Conservation (phyloP, 129 eudicot genomes). For the Smallanthus sonchifolius region DNA sequence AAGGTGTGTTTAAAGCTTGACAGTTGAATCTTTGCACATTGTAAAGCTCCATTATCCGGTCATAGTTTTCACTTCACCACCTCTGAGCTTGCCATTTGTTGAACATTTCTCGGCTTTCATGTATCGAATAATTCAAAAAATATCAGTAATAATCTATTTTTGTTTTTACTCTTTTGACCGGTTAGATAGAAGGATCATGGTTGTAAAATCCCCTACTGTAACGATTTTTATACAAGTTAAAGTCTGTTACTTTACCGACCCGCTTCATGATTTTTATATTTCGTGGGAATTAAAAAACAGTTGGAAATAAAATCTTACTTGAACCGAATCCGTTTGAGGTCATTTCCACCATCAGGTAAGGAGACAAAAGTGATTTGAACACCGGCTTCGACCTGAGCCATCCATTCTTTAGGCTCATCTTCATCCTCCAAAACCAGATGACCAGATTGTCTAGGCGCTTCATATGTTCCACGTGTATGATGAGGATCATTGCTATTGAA, state of each 20-base stretch:
- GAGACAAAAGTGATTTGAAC: slow-evolving; percentile 94
- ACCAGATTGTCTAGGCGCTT: slow-evolving; percentile 58
- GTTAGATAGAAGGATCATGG: not conserved
- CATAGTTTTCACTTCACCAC: slow-evolving; percentile 97
- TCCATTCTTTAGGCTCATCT: slow-evolving; percentile 95
- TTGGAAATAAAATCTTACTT: slow-evolving; percentile 42
- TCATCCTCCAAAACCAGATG: slow-evolving; percentile 74
- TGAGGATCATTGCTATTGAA: slow-evolving; percentile 45
- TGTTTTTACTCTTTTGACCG: not conserved
- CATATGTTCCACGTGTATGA: slow-evolving; percentile 46
- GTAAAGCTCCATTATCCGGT: slow-evolving; percentile 90
- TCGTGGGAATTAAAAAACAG: not conserved
- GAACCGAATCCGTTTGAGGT: slow-evolving; percentile 91
- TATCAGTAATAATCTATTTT: not conserved
- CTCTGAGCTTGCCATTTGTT: slow-evolving; percentile 96
- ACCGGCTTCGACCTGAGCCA: slow-evolving; percentile 99
- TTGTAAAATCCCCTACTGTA: no score
- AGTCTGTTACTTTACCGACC: not conserved
- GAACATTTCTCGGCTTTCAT: slow-evolving; percentile 87
- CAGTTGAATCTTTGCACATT: slow-evolving; percentile 84
- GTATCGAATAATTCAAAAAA: slow-evolving; percentile 8
- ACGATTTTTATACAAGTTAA: not conserved
- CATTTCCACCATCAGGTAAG: slow-evolving; percentile 91
- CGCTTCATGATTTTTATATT: not conserved
- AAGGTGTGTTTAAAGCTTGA: slow-evolving; percentile 81